These are phyloP conservation scores for Picochlorum sp. DNA, from an alignment of 139 green algal species.

Conservation along the genomic window DNA sequence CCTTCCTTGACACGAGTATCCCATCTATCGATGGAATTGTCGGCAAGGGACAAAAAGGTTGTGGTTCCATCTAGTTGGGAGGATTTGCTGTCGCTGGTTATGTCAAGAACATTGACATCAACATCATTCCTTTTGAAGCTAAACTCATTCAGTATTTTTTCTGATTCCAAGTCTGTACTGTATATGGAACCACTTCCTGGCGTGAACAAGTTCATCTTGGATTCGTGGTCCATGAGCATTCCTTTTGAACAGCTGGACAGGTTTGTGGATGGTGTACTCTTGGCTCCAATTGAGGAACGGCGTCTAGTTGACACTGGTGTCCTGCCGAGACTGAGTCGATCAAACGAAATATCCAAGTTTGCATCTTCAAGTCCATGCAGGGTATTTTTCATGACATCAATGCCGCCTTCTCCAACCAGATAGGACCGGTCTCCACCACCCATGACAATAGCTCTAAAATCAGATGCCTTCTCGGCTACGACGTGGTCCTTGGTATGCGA, in stretches of 20 bases:
- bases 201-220: constrained; percentile 79
- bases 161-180: constrained; percentile 56
- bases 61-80: constrained; percentile 49
- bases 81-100: constrained; percentile 67
- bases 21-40: constrained; percentile 73
- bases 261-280: not conserved
- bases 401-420: constrained; percentile 53
- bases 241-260: constrained; percentile 23
- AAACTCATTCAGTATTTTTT: constrained; percentile 74
- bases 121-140: constrained; percentile 79
- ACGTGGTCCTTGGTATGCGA: constrained; percentile 24
- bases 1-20: constrained; percentile 61
- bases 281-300: not conserved
- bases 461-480: constrained; percentile 14
- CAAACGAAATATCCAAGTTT: constrained; percentile 29
- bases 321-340: constrained; percentile 8
- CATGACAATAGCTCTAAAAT: constrained; percentile 40
- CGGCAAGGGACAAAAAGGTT: constrained; percentile 84
- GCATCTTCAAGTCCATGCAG: constrained; percentile 53
- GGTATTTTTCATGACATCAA: constrained; percentile 86
- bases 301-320: constrained; percentile 4
- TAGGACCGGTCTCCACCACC: constrained; percentile 67
- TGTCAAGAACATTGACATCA: constrained; percentile 68
- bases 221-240: constrained; percentile 70
- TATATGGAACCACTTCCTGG: constrained; percentile 45